phyloP scores from a whole-genome alignment of 768 basidiomycete species.

The Trametes sanguinea region DNA sequence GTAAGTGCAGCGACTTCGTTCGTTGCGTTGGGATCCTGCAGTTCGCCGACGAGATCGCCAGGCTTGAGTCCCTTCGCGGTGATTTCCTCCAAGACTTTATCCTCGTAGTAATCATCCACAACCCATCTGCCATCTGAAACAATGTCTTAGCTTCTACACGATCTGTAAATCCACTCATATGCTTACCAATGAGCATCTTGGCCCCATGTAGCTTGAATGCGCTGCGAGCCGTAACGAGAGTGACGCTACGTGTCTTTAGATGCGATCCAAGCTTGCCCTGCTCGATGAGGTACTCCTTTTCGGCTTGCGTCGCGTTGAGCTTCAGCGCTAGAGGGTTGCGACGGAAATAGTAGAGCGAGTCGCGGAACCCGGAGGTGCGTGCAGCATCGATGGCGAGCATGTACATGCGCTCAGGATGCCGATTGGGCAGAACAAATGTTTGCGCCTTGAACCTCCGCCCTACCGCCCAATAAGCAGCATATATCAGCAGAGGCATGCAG shows the following conservation, averaged over 20 bases:
- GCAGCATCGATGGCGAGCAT: conserved; percentile 99
- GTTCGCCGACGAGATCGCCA: conserved; percentile 80
- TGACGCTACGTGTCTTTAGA: conserved; percentile 88
- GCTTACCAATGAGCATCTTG: conserved; percentile 82
- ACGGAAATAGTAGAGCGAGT: conserved; percentile 98
- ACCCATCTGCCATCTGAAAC: conserved; percentile 85
- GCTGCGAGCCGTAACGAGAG: conserved; percentile 89
- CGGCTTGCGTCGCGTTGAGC: conserved; percentile 82
- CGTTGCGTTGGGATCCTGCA: conserved; percentile 66
- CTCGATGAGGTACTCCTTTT: conserved; percentile 91
- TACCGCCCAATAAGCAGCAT: conserved; percentile 32
- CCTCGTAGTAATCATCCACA: conserved; percentile 95
- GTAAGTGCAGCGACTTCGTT: conserved; percentile 46
- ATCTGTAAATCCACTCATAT: neutral
- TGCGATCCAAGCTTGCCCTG: conserved; percentile 87
- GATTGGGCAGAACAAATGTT: conserved; percentile 84
- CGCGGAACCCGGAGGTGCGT: conserved; percentile 91
- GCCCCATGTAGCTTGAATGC: conserved; percentile 94
- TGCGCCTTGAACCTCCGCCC: conserved; percentile 86
- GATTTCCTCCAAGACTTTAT: conserved; percentile 74
- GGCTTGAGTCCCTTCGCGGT: conserved; percentile 80
- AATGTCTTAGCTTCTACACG: neutral
- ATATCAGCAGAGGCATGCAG: neutral
- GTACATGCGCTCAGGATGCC: conserved; percentile 83
- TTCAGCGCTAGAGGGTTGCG: conserved; percentile 90